Base-by-base conservation (phyloP, 352 stramenopile species). In the Phytophthora gonapodyides region DNA sequence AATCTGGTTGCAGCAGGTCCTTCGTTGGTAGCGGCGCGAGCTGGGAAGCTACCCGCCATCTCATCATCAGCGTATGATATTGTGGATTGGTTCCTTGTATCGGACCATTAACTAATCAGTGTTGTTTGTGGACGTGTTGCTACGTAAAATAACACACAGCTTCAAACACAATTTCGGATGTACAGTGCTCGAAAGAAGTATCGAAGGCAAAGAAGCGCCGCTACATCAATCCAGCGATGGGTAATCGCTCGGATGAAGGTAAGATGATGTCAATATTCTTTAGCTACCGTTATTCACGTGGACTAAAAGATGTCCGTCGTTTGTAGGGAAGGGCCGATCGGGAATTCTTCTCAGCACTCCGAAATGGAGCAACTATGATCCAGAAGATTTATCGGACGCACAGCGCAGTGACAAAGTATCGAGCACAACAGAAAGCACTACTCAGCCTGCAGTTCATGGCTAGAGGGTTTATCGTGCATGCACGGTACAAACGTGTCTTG, bases 111-210 rank as follows among this genome's bases (percentile, higher is more conserved):
- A 40, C 38, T 64, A 53, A 65, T 19, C 17, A 36, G 12, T 27
- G 16, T 21, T 34, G 24, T 48, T 10, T 8, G 8, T 8, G 56
- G 31, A 13, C 10, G 19, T 24, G 21, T 34, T 15, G 16, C 21
- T 11, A 17, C 17, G 33, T 57, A 7, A 44, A 61, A 63, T n/a
- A 53, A 24, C 1, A 6, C 43, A 16, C 57, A 93, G 84, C 58
- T 93, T 9, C 82, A 94, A 75, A 84, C 71, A 3, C 78, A 86
- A 19, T 92, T 84, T 34, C 79, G 84, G 30, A 88, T 88, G 82
- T 89, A 87, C 36, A 79, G 67, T 19, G 69, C 70, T 19, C 65
- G 82, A 16, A 88, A 89, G 57, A 61, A 65, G 17, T 94, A 78
- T 43, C 49, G 72, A 37, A 48, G 37, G 0, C 64, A 73, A 57